These are phyloP conservation scores for Fomes fomentarius DNA, from an alignment of 1,284 basidiomycete species.

Conservation along the genomic window DNA sequence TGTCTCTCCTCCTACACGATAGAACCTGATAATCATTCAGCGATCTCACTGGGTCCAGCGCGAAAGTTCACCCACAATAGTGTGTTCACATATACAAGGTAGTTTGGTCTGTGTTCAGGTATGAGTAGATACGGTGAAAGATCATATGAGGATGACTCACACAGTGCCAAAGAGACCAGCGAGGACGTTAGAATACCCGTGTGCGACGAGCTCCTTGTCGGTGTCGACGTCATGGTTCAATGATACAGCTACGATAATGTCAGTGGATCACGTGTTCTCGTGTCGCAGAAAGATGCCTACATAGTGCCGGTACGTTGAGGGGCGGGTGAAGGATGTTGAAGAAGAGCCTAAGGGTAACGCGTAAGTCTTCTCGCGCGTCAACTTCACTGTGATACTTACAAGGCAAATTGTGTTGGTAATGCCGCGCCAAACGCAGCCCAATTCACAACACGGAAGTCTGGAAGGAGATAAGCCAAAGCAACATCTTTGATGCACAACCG, in stretches of 20 bases:
- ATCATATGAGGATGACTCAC: slow-evolving; percentile 42
- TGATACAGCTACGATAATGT: slow-evolving; percentile 68
- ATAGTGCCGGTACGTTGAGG: slow-evolving; percentile 90
- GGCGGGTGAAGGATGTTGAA: slow-evolving; percentile 96
- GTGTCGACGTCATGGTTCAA: slow-evolving; percentile 92
- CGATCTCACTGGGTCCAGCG: not conserved
- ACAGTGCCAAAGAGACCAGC: slow-evolving; percentile 85
- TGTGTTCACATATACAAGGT: slow-evolving; percentile 90
- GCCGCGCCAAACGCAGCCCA: slow-evolving; percentile 74
- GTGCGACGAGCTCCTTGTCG: slow-evolving; percentile 90
- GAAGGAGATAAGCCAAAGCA: not conserved
- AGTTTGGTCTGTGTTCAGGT: slow-evolving; percentile 63
- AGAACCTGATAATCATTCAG: slow-evolving; percentile 63
- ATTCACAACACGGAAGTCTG: slow-evolving; percentile 65
- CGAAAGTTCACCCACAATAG: slow-evolving; percentile 57
- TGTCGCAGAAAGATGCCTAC: slow-evolving; percentile 44
- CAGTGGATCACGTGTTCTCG: too few relatives aligned
- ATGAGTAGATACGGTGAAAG: not conserved
- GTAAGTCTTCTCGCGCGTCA: slow-evolving; percentile 1
- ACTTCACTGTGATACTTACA: slow-evolving; percentile 49
- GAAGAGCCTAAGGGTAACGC: slow-evolving; percentile 57
- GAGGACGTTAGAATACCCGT: slow-evolving; percentile 90
- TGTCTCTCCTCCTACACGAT: slow-evolving; percentile 91
- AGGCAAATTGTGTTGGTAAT: slow-evolving; percentile 80
- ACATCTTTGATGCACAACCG: not conserved